phyloP scores from a whole-genome alignment of 306 rosid genomes.

The Prunus armeniaca region DNA sequence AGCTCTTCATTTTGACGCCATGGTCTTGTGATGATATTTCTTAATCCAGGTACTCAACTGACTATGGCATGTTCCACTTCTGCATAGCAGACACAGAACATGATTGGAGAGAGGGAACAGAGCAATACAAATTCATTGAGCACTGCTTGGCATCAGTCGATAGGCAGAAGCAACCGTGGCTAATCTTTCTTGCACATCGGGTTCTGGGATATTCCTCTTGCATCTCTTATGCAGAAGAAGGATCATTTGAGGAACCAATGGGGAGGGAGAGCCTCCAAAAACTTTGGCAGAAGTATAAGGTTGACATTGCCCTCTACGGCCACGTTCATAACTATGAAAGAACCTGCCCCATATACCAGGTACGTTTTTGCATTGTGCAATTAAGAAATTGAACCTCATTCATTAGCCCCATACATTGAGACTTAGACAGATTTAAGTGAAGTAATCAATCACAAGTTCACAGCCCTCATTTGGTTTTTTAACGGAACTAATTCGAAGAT shows the following conservation, averaged over 20 bases:
- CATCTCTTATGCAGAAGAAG: conserved; percentile 55
- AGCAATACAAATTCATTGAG: conserved; percentile 76
- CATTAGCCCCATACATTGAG: not conserved
- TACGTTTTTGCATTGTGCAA: conserved; percentile 6
- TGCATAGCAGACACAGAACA: conserved; percentile 88
- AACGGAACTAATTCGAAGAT: too few relatives aligned
- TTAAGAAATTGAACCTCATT: not conserved
- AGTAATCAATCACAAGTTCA: too few relatives aligned
- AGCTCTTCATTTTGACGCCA: not conserved
- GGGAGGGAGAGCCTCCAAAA: conserved; percentile 86
- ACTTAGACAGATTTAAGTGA: too few relatives aligned
- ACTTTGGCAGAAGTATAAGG: conserved; percentile 93
- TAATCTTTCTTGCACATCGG: conserved; percentile 86
- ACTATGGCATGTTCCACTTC: conserved; percentile 90
- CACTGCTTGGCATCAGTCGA: conserved; percentile 79
- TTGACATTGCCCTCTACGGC: conserved; percentile 83
- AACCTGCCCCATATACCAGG: conserved; percentile 90
- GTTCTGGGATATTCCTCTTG: conserved; percentile 83
- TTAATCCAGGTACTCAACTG: conserved; percentile 63
- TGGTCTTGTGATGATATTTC: not conserved
- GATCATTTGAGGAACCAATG: conserved; percentile 85
- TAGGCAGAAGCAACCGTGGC: conserved; percentile 88
- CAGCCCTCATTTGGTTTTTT: too few relatives aligned
- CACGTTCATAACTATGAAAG: conserved; percentile 93
- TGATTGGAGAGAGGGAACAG: conserved; percentile 88